phyloP scores from a whole-genome alignment of 192 early-diverging fungal genomes.

The Coemansia biformis region DNA sequence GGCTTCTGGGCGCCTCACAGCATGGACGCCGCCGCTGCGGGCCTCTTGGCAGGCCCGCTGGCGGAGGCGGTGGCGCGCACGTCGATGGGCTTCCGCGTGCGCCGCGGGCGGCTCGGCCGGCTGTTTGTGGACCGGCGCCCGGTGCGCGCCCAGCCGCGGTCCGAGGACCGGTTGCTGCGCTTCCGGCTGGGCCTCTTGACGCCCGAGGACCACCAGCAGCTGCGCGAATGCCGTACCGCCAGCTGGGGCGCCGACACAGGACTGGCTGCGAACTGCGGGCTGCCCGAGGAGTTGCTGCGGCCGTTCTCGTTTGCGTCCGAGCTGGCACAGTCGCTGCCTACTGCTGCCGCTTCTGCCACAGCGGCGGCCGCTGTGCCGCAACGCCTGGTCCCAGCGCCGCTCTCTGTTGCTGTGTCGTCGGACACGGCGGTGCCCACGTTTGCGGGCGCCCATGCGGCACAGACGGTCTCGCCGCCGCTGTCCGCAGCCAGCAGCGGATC shows the following conservation, averaged over 20 bases:
- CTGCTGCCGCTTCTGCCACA: neutral
- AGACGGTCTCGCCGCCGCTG: slow-evolving; percentile 11
- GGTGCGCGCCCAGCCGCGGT: slow-evolving; percentile 1
- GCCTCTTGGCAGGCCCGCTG: too few relatives aligned
- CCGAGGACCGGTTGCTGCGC: slow-evolving; percentile 8
- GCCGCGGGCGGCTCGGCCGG: slow-evolving; percentile 29
- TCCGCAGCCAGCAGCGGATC: slow-evolving; percentile 4
- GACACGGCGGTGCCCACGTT: neutral
- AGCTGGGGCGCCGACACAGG: neutral
- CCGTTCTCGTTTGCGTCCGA: slow-evolving; percentile 32
- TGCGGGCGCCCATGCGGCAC: neutral
- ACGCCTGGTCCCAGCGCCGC: neutral
- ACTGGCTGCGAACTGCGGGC: too few relatives aligned
- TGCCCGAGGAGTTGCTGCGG: slow-evolving; percentile 23
- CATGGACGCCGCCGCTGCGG: neutral
- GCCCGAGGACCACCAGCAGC: slow-evolving; percentile 25
- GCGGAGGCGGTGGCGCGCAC: too few relatives aligned
- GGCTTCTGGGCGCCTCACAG: slow-evolving; percentile 28
- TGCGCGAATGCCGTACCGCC: slow-evolving; percentile 3
- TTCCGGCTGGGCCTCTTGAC: slow-evolving; percentile 31
- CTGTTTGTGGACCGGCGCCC: slow-evolving; percentile 36
- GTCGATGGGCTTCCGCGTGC: slow-evolving; percentile 29
- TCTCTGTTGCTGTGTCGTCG: neutral
- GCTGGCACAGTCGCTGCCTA: too few relatives aligned
- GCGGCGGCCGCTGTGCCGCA: neutral